Evolutionary conservation across 805 yeast genomes (phyloP).

Genomic region (Komagataella pseudopastoris): DNA sequence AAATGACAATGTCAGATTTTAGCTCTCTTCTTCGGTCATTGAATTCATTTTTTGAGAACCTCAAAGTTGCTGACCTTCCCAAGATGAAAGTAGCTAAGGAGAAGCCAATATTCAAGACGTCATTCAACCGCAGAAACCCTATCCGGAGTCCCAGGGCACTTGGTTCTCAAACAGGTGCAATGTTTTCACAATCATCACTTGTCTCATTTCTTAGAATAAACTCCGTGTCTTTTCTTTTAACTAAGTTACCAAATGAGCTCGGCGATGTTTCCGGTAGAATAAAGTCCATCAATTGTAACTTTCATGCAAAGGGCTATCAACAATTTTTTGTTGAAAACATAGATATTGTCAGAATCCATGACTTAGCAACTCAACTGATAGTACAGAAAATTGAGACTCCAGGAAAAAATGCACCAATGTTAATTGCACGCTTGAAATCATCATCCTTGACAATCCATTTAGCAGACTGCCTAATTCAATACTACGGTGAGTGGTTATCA

Average conservation of each 20-base stretch:
- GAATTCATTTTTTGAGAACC: background rate
- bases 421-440: slow-evolving; percentile 23
- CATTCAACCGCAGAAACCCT: background rate
- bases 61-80: background rate
- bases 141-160: background rate
- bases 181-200: background rate
- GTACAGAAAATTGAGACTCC: slow-evolving; percentile 8
- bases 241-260: background rate
- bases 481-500: slow-evolving; percentile 46
- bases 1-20: background rate
- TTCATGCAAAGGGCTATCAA: background rate
- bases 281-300: background rate
- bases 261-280: background rate
- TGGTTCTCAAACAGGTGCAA: background rate
- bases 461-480: slow-evolving; percentile 35
- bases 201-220: background rate
- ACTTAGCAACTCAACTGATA: background rate
- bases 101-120: slow-evolving; percentile 3
- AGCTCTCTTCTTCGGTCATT: background rate
- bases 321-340: background rate
- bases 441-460: slow-evolving; percentile 28
- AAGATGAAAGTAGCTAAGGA: background rate
- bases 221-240: background rate
- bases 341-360: background rate
- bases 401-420: slow-evolving; percentile 20